phyloP scores from a whole-genome alignment of 2,329 filamentous ascomycete genomes.

The Fusarium sublunatum region DNA sequence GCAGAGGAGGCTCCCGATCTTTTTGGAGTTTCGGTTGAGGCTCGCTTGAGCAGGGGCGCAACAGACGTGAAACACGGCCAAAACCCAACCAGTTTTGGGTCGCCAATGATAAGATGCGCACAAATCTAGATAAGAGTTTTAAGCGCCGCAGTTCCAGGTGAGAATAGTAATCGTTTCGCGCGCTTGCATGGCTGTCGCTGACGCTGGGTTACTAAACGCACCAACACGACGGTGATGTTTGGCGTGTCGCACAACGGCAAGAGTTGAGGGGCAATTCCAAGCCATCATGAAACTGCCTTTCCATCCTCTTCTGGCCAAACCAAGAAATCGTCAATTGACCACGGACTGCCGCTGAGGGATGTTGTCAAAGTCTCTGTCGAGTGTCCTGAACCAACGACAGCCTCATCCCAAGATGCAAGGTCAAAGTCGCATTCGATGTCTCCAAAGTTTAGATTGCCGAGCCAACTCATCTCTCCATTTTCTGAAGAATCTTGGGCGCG shows the following conservation, averaged over 20 bases:
- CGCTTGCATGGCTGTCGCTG: background rate
- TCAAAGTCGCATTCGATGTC: slow-evolving; percentile 21
- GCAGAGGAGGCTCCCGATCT: slow-evolving; percentile 30
- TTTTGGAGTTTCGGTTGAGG: slow-evolving; percentile 32
- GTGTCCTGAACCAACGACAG: slow-evolving; percentile 12
- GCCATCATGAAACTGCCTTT: background rate
- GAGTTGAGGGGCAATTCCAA: too few species aligned
- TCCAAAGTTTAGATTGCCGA: slow-evolving; percentile 23
- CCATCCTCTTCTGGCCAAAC: slow-evolving; percentile 34
- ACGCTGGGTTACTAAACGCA: background rate
- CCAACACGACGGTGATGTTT: background rate
- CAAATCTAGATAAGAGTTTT: background rate
- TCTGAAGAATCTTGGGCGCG: background rate
- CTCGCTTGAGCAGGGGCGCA: slow-evolving; percentile 37
- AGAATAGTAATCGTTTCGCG: background rate
- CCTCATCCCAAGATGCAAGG: slow-evolving; percentile 35
- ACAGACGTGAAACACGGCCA: slow-evolving; percentile 39
- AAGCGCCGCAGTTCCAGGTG: background rate
- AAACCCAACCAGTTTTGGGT: slow-evolving; percentile 40
- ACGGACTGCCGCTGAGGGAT: slow-evolving; percentile 26
- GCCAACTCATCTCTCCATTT: slow-evolving; percentile 19
- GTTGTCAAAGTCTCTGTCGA: slow-evolving; percentile 22
- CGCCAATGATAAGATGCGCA: slow-evolving; percentile 3
- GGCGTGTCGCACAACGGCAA: background rate
- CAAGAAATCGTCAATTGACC: slow-evolving; percentile 42